Base-by-base conservation (phyloP, 2,329 filamentous ascomycete species). In the Phoma sp. region DNA sequence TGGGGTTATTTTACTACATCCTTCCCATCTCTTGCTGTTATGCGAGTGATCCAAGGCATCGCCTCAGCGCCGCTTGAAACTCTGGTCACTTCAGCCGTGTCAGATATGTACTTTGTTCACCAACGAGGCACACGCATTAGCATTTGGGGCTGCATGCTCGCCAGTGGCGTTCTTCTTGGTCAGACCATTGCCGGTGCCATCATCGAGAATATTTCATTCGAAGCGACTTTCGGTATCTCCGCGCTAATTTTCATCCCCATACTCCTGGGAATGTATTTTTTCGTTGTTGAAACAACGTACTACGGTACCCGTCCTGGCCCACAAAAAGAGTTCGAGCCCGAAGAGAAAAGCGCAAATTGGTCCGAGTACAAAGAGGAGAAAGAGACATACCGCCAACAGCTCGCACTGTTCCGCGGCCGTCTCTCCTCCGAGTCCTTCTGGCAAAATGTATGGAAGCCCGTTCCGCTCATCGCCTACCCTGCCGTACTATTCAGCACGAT, bases 91-190 rank as follows among this genome's bases (percentile, higher is more conserved):
- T 91, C 91, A 1, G 89, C 88, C 23, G 91, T 98, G 2, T 93
- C 92, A 28, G 93, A 98, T 72, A 74, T 98, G 48, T 97, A 93
- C 77, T 96, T 88, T 73, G 91, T 97, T 18, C 93, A 93, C 77
- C 87, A 90, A 78, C 84, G 91, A 54, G 92, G 93, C 30, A 85
- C 88, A 59, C 86, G 93, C 42, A 96, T 97, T 89, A 93, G 93
- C 1, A 83, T 96, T 45, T 79, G 78, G 69, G 73, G 76, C 14
- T 73, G 70, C 29, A 72, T 74, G 66, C 30, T 73, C 11, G 59
- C 59, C 26, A 63, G 66, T 3, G 71, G 74, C 14, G 77, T 79
- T 17, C 65, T 74, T 15, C 73, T 76, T 3, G 77, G 77, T 5
- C 77, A 79, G 65, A 74, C 78, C 9, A 78, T 81, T 42, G 72